A percentile compares a stretch with the other conserved stretches of the same genome.
Evolutionary conservation across 2,329 filamentous ascomycete genomes (phyloP).

Genomic region (Fusarium drepaniforme): DNA sequence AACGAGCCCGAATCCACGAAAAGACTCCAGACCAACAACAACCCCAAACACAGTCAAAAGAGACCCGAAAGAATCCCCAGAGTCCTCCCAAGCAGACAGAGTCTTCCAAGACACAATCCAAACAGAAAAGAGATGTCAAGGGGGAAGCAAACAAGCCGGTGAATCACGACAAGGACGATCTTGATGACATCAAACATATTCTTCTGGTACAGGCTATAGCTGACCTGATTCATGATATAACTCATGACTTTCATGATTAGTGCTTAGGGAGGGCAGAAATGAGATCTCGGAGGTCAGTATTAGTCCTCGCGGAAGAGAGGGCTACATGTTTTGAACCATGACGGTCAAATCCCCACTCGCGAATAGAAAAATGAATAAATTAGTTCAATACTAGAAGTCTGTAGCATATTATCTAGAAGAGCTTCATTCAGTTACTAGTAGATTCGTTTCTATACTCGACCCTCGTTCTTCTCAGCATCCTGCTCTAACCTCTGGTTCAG

Average conservation of each 20-base stretch:
- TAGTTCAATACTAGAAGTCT: not conserved
- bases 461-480: constrained; percentile 10
- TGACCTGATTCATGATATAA: not conserved
- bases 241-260: not conserved
- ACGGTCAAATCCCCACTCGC: not conserved
- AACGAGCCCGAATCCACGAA: not conserved
- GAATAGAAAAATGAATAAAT: not conserved
- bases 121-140: not conserved
- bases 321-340: not conserved
- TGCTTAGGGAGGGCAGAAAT: not conserved
- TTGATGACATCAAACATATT: too few relatives aligned
- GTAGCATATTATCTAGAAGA: not conserved
- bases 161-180: not conserved
- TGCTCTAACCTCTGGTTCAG: constrained; percentile 12
- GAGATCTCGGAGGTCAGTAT: not conserved
- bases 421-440: not conserved
- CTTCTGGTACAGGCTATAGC: not conserved
- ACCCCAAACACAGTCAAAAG: not conserved
- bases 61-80: not conserved
- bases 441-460: not conserved
- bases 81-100: not conserved
- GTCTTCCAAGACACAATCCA: not conserved
- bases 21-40: not conserved
- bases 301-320: not conserved
- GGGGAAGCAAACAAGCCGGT: not conserved